phyloP scores from a whole-genome alignment of 495 filamentous ascomycete genomes.

The Xylaria nigripes region DNA sequence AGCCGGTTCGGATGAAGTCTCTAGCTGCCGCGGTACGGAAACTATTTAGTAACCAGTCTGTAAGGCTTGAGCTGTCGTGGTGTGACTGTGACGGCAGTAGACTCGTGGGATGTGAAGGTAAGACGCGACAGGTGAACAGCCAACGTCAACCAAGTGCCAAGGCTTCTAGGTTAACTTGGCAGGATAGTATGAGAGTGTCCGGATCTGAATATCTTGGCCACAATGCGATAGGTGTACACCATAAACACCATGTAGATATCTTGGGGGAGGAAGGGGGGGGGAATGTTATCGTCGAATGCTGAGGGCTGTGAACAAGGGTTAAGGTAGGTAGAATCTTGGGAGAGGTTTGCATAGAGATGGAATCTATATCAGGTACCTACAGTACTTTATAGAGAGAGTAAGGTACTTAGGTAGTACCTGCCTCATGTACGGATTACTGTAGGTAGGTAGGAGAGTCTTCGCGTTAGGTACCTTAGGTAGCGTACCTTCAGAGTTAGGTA shows the following conservation, averaged over 20 bases:
- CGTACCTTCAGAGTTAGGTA: no score
- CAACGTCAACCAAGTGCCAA: neutral
- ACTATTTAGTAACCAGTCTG: neutral
- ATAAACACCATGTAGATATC: neutral
- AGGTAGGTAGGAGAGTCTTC: no score
- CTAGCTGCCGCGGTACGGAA: conserved; percentile 1
- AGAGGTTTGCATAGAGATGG: neutral
- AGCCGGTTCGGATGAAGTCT: conserved; percentile 2
- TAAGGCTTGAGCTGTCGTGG: conserved; percentile 1
- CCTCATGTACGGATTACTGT: no score
- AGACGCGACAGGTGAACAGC: conserved; percentile 4
- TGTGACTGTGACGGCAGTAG: neutral
- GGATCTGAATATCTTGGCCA: conserved; percentile 1
- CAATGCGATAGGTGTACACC: neutral
- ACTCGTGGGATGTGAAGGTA: neutral
- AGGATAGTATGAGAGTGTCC: neutral
- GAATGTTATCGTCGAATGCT: neutral
- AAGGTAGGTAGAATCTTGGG: neutral
- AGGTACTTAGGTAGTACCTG: no score
- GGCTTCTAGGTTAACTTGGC: conserved; percentile 8
- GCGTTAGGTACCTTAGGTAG: no score
- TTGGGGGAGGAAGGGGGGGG: neutral
- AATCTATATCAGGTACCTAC: no score
- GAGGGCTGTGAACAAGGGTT: neutral
- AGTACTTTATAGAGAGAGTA: no score